These are phyloP conservation scores for Leavenworthia alabamica DNA, from an alignment of 345 rosid species.

Conservation along the genomic window DNA sequence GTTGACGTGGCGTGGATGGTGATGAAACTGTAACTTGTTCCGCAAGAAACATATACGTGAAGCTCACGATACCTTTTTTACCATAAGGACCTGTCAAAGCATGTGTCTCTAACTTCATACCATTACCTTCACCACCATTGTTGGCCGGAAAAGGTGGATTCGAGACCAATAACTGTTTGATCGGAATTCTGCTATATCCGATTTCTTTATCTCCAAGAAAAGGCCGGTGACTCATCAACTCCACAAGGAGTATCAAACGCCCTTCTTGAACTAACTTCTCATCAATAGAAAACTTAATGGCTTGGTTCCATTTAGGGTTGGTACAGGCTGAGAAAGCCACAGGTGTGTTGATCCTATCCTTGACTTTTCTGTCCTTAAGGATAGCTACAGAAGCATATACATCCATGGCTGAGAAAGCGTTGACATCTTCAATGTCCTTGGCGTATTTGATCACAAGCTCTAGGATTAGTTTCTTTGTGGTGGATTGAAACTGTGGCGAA, in stretches of 20 bases:
- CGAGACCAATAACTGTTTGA: slow-evolving; percentile 45
- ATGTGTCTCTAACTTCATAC: slow-evolving; percentile 41
- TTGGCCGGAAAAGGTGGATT: slow-evolving; percentile 5
- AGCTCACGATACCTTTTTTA: slow-evolving; percentile 49
- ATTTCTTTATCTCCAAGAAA: no score
- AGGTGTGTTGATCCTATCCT: no score
- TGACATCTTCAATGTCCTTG: slow-evolving; percentile 44
- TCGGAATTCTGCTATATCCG: slow-evolving; percentile 51
- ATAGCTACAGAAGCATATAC: slow-evolving; percentile 38
- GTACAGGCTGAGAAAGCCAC: no score
- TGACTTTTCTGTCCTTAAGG: neutral
- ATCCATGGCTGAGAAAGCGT: slow-evolving; percentile 42
- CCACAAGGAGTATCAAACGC: no score
- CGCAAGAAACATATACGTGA: slow-evolving; percentile 49
- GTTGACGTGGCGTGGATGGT: neutral
- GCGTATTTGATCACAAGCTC: slow-evolving; percentile 49
- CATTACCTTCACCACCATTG: slow-evolving; percentile 5
- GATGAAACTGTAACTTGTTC: slow-evolving; percentile 1
- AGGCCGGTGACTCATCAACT: no score
- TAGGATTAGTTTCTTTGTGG: slow-evolving; percentile 32
- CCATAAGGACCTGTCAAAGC: slow-evolving; percentile 59
- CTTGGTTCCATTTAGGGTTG: no score
- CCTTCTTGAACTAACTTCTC: no score
- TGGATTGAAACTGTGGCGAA: neutral
- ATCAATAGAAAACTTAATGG: no score